These are phyloP conservation scores for Musa schizocarpa DNA, from an alignment of 176 grass and related monocot genomes.

Conservation along the genomic window DNA sequence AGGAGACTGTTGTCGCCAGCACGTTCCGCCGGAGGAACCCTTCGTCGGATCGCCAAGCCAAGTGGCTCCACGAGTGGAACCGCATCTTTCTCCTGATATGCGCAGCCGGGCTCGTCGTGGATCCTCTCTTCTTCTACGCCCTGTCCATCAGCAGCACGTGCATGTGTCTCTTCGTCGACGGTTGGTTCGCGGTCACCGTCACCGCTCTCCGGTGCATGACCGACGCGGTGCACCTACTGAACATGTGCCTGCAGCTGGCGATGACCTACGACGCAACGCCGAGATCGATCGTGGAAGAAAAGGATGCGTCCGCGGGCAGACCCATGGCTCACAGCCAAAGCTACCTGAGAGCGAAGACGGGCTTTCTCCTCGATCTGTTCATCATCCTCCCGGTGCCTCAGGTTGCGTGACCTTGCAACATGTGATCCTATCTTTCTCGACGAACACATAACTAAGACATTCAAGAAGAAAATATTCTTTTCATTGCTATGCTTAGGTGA, in stretches of 20 bases:
- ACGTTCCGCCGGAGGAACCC: too few species aligned
- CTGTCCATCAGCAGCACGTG: conserved; percentile 61
- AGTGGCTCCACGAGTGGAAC: conserved; percentile 70
- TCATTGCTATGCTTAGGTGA: too few species aligned
- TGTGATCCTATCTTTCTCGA: not conserved
- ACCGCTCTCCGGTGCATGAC: conserved; percentile 67
- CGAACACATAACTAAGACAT: too few species aligned
- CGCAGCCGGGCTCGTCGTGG: conserved; percentile 60
- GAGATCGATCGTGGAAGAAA: conserved; percentile 21
- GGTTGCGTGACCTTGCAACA: conserved; percentile 19
- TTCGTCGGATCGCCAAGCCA: too few species aligned
- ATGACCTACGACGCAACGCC: not conserved
- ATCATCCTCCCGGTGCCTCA: conserved; percentile 70
- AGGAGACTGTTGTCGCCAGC: too few species aligned
- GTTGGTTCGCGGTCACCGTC: conserved; percentile 64
- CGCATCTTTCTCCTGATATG: conserved; percentile 60
- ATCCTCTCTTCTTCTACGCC: conserved; percentile 80
- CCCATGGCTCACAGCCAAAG: not conserved
- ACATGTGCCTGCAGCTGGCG: conserved; percentile 48
- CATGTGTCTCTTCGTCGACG: conserved; percentile 88
- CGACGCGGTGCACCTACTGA: conserved; percentile 67
- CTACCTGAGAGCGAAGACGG: conserved; percentile 35
- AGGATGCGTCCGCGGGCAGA: conserved; percentile 8
- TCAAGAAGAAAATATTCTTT: too few species aligned
- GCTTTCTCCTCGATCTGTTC: conserved; percentile 58